Conservation (phyloP, 768 basidiomycete species). For the Tremella mesenterica region DNA sequence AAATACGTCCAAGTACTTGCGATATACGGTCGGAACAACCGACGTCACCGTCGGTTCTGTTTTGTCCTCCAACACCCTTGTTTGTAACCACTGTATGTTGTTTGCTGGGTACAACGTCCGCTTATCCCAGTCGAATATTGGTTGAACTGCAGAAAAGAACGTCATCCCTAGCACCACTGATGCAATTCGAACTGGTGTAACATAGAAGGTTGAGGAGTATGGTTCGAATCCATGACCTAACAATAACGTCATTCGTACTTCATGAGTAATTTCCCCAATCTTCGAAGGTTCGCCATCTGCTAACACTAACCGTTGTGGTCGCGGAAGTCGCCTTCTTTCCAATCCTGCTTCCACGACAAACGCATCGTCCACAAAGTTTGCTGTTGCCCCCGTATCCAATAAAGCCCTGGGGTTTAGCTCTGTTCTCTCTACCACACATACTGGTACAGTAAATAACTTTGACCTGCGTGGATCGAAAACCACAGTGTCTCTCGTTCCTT, state of each 20-base stretch:
- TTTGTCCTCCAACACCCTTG: too few relatives aligned
- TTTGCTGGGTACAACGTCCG: too few relatives aligned
- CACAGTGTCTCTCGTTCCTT: too few relatives aligned
- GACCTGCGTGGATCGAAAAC: too few relatives aligned
- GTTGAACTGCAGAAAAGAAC: background rate
- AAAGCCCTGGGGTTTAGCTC: background rate
- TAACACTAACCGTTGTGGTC: background rate
- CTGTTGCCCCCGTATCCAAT: background rate
- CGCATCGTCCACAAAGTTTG: background rate
- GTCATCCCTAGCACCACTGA: background rate
- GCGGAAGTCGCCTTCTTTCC: background rate
- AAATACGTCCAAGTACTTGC: constrained; percentile 10
- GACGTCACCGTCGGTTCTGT: too few relatives aligned
- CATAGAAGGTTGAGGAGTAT: background rate
- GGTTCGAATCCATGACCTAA: background rate
- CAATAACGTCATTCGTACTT: background rate
- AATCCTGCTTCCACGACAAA: background rate
- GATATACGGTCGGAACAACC: constrained; percentile 6
- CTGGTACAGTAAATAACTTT: too few relatives aligned
- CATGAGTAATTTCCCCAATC: background rate
- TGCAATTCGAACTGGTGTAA: background rate
- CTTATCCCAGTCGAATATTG: constrained; percentile 19
- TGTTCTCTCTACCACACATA: too few relatives aligned
- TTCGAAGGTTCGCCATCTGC: background rate
- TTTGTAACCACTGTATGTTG: too few relatives aligned